Conservation (phyloP, 768 basidiomycete species). For the Hypholoma fasciculare region DNA sequence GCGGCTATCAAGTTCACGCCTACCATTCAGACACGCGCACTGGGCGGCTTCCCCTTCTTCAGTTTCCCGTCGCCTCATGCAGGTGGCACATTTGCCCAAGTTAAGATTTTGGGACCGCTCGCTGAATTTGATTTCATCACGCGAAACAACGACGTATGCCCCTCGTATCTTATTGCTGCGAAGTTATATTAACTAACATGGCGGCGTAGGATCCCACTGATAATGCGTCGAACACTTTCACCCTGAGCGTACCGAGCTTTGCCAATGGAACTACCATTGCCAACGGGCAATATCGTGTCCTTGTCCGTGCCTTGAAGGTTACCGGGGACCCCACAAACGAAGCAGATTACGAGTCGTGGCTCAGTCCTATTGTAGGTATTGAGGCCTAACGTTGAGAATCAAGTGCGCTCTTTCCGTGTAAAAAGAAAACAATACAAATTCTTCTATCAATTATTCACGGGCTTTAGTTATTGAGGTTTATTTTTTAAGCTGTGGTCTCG, state of each 20-base stretch:
- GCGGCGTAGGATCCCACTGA: slow-evolving; percentile 17
- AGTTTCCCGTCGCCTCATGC: slow-evolving; percentile 36
- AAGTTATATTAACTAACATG: neutral
- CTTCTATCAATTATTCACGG: too few relatives aligned
- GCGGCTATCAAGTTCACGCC: slow-evolving; percentile 38
- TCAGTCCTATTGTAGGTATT: slow-evolving; percentile 49
- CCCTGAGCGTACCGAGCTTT: slow-evolving; percentile 33
- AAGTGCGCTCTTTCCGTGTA: too few relatives aligned
- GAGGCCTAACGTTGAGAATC: neutral
- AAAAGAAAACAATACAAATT: too few relatives aligned
- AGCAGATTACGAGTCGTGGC: slow-evolving; percentile 46
- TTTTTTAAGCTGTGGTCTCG: too few relatives aligned
- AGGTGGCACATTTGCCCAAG: slow-evolving; percentile 38
- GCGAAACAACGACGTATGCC: slow-evolving; percentile 42
- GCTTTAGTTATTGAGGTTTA: too few relatives aligned
- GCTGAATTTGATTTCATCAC: slow-evolving; percentile 45
- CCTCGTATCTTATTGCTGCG: neutral
- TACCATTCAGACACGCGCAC: slow-evolving; percentile 34
- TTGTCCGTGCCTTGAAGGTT: slow-evolving; percentile 40
- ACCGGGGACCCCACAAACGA: slow-evolving; percentile 42
- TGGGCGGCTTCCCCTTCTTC: slow-evolving; percentile 28
- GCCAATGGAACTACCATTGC: slow-evolving; percentile 45
- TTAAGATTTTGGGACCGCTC: slow-evolving; percentile 47
- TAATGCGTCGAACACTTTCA: slow-evolving; percentile 30
- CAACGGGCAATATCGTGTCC: slow-evolving; percentile 40